Evolutionary conservation across 192 early-diverging fungal species (phyloP).

Genomic region (Blastocladiella britannica): DNA sequence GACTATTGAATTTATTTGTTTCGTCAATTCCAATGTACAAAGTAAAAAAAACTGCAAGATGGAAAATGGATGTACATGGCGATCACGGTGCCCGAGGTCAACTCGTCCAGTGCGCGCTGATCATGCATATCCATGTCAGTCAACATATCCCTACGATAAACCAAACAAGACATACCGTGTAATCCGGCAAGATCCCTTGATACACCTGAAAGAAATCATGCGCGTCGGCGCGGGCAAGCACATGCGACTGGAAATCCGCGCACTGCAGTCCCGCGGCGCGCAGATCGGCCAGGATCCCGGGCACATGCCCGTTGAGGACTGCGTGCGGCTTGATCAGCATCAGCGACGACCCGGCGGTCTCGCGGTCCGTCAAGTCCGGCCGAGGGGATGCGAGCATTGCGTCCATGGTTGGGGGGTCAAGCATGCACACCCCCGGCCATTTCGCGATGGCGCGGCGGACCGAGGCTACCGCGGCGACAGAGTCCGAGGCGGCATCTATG

Average conservation of each 20-base stretch:
- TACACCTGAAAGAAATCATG: conserved; percentile 41
- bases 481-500: not conserved
- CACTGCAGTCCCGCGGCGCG: conserved; percentile 14
- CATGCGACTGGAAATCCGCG: conserved; percentile 22
- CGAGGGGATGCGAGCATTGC: not conserved
- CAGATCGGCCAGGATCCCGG: conserved; percentile 1
- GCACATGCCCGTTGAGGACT: not conserved
- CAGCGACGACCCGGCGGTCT: not conserved
- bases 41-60: not conserved
- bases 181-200: conserved; percentile 35
- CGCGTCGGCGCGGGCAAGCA: conserved; percentile 24
- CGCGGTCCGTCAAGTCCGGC: not conserved
- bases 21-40: not conserved
- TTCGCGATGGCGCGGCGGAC: not conserved
- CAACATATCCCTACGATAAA: not conserved
- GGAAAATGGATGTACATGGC: conserved; percentile 13
- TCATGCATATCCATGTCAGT: not conserved
- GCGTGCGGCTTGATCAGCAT: not conserved
- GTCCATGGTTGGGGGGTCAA: not conserved
- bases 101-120: conserved; percentile 22
- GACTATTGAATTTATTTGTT: no score
- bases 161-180: conserved; percentile 19
- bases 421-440: not conserved
- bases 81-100: conserved; percentile 27
- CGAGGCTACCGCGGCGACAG: not conserved